Base-by-base conservation (phyloP, 257 asterid genomes). In the Cruciata laevipes region DNA sequence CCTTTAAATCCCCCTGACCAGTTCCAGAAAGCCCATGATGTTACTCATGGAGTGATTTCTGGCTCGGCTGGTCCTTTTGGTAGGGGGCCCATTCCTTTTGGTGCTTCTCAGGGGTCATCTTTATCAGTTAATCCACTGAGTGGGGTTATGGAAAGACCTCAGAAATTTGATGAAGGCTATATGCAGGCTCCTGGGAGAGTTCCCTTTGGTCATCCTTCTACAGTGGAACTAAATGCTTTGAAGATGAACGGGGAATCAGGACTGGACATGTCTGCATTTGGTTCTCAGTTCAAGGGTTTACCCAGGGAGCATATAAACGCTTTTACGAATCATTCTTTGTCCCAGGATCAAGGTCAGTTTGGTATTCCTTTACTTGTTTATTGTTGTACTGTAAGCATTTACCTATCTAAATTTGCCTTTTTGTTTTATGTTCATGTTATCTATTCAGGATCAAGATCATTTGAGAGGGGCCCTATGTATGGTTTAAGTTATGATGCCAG, bases 311-410 rank as follows among this genome's bases (percentile, higher is more conserved):
- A 73, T 66, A 49, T 69, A 65, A 78, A 77, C 78, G 71, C 86
- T 62, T 82, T 76, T n/a, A 73, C 79, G 6, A 75, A 83, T 33
- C 72, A 77, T 61, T 40, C 71, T 69, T 84, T 75, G 77, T 70
- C 74, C 67, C 68, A 42, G 62, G 90, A 84, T 70, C 95, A 81
- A 82, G 91, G 96, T 91, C 61, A 72, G 65, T 72, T 70, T 20
- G 57, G 35, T 53, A 58, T 60, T 67, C 35, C 42, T 12, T 10
- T 16, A 44, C 64, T 23, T 53, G 5, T 32, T 68, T 63, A 40
- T 17, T 14, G 61, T 5, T 44, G 21, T 24, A 21, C 23, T 42
- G 57, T 58, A 16, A 31, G 31, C 59, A 35, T 62, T 47, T 14
- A 24, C 10, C 18, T 13, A 17, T 24, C 30, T 65, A 13, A 16